A percentile compares a stretch with the other conserved stretches of the same genome.
These are phyloP conservation scores for Ophiostoma sp. DNA, from an alignment of 2,329 filamentous ascomycete genomes.

Conservation along the genomic window DNA sequence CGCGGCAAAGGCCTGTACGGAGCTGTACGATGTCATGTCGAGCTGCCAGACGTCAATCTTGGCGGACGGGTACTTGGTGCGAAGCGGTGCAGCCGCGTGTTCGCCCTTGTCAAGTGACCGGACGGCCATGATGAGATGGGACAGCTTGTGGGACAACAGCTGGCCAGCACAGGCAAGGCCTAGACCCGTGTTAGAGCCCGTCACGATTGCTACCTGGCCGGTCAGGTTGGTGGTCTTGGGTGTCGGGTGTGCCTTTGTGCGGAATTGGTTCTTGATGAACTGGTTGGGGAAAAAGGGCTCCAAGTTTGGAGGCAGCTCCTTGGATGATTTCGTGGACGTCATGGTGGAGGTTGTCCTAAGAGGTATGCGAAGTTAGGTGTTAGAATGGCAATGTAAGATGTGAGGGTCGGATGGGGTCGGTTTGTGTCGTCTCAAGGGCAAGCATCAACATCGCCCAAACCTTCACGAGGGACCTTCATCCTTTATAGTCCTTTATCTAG, in stretches of 20 bases:
- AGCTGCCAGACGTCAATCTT: background rate
- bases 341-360: background rate
- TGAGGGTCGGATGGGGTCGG: background rate
- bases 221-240: background rate
- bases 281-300: constrained; percentile 20
- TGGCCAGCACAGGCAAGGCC: background rate
- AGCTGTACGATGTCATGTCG: background rate
- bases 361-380: background rate
- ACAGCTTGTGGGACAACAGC: background rate
- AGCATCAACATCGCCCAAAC: background rate
- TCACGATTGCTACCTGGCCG: background rate
- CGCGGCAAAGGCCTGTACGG: background rate
- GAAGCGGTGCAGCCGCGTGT: background rate
- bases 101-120: background rate
- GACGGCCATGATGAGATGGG: background rate
- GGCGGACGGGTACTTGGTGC: background rate
- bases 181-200: background rate
- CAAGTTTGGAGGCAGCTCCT: constrained; percentile 18
- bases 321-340: constrained; percentile 24
- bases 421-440: background rate
- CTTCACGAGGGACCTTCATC: background rate
- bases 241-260: constrained; percentile 10
- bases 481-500: background rate
- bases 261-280: constrained; percentile 26
- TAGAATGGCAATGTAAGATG: background rate